A percentile compares a stretch with the other conserved stretches of the same genome.
These are phyloP conservation scores for Annulohypoxylon stygium DNA, from an alignment of 495 filamentous ascomycete species.

Conservation along the genomic window DNA sequence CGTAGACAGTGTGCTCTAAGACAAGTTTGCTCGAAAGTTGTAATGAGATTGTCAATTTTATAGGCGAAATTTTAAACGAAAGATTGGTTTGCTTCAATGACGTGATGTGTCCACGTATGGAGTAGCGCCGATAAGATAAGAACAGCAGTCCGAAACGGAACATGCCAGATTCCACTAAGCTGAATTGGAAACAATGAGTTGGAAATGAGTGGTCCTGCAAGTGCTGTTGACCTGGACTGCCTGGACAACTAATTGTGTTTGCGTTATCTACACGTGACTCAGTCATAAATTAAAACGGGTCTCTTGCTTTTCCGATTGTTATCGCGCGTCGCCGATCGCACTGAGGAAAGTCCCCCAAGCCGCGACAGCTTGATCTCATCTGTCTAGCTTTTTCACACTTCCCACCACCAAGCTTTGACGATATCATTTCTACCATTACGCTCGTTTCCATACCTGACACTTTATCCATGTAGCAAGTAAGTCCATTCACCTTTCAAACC, in stretches of 20 bases:
- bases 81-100: constrained; percentile 17
- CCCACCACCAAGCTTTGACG: background rate
- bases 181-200: constrained; percentile 8
- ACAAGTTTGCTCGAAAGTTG: background rate
- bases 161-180: constrained; percentile 9
- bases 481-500: constrained; percentile 1
- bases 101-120: background rate
- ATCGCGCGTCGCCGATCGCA: constrained; percentile 45
- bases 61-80: background rate
- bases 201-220: background rate
- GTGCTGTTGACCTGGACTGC: background rate
- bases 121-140: background rate
- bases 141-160: background rate
- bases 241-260: background rate
- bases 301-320: constrained; percentile 34
- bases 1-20: background rate
- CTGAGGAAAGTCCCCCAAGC: constrained; percentile 38
- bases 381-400: constrained; percentile 29
- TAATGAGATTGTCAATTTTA: background rate
- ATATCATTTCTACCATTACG: background rate
- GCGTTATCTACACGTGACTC: constrained; percentile 48
- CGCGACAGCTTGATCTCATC: constrained; percentile 46
- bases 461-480: constrained; percentile 50
- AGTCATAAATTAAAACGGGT: constrained; percentile 30
- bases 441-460: background rate